Evolutionary conservation across 768 basidiomycete species (phyloP).

Genomic region (Tylopilus subfusipes): DNA sequence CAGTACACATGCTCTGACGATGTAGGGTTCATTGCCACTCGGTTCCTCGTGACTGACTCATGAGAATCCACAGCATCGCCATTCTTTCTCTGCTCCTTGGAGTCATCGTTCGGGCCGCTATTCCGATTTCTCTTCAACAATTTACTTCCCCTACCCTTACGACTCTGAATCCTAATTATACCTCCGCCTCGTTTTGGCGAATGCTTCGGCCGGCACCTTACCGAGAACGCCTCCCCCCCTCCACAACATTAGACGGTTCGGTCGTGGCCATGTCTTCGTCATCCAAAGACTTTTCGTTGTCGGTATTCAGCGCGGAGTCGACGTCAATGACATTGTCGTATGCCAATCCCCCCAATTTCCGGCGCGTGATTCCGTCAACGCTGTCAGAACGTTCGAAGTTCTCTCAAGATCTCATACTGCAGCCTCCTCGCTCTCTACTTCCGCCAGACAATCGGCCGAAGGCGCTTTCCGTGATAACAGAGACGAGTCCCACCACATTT

Average conservation of each 20-base stretch:
- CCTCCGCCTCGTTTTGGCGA: constrained; percentile 38
- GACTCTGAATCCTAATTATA: constrained; percentile 24
- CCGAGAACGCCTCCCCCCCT: constrained; percentile 34
- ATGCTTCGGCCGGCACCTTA: constrained; percentile 40
- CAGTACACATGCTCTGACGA: constrained; percentile 56
- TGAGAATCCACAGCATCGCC: constrained; percentile 48
- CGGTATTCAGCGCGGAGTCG: constrained; percentile 47
- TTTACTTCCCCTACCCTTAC: constrained; percentile 13
- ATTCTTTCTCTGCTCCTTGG: constrained; percentile 66
- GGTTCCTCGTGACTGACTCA: constrained; percentile 13
- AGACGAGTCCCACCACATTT: constrained; percentile 6
- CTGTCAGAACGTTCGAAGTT: constrained; percentile 27
- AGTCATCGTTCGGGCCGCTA: constrained; percentile 35
- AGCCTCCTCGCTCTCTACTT: constrained; percentile 29
- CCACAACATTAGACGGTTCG: constrained; percentile 27
- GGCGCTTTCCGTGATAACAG: constrained; percentile 30
- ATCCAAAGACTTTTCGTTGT: constrained; percentile 48
- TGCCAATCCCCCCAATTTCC: constrained; percentile 25
- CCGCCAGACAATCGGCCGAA: constrained; percentile 22
- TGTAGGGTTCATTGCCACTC: constrained; percentile 44
- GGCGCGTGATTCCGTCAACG: constrained; percentile 17
- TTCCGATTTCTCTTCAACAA: constrained; percentile 24
- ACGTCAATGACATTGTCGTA: constrained; percentile 30
- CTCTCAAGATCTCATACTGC: constrained; percentile 37
- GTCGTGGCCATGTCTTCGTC: constrained; percentile 36